These are phyloP conservation scores for Eucalyptus sideroxylon DNA, from an alignment of 345 rosid genomes.

Conservation along the genomic window DNA sequence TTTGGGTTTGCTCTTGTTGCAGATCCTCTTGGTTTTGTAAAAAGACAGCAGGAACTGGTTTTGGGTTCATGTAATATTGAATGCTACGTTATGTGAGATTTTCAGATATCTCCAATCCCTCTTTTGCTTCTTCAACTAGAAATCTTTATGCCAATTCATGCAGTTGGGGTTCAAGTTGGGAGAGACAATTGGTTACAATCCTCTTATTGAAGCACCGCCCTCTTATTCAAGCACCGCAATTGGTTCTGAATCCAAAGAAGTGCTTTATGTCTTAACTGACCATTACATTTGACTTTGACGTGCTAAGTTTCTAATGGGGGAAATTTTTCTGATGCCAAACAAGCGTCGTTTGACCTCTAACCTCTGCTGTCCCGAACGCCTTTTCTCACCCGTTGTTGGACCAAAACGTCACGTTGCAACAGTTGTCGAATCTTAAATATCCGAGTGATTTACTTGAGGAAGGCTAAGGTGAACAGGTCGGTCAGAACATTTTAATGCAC, in stretches of 20 bases:
- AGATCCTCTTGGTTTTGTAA: not conserved
- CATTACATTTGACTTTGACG: not conserved
- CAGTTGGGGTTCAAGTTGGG: not conserved
- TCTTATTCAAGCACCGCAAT: not conserved
- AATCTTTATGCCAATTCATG: not conserved
- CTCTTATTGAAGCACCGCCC: not conserved
- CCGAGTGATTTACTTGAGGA: not conserved
- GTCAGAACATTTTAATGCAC: not conserved
- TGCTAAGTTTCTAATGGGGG: not conserved
- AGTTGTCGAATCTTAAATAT: not conserved
- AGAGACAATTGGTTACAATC: not conserved
- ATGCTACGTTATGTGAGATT: not conserved
- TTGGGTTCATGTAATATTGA: not conserved
- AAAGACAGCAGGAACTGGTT: not conserved
- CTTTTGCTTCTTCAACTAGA: not conserved
- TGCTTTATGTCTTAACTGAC: not conserved
- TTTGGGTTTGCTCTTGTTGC: not conserved
- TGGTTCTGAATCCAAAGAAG: not conserved
- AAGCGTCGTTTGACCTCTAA: not conserved
- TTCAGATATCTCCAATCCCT: not conserved
- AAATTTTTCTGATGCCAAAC: not conserved
- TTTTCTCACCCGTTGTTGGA: not conserved
- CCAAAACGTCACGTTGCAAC: not conserved
- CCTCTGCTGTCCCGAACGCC: not conserved
- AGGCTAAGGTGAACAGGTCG: not conserved